These are phyloP conservation scores for Mycothermus thermophilus DNA, from an alignment of 495 filamentous ascomycete species.

Conservation along the genomic window DNA sequence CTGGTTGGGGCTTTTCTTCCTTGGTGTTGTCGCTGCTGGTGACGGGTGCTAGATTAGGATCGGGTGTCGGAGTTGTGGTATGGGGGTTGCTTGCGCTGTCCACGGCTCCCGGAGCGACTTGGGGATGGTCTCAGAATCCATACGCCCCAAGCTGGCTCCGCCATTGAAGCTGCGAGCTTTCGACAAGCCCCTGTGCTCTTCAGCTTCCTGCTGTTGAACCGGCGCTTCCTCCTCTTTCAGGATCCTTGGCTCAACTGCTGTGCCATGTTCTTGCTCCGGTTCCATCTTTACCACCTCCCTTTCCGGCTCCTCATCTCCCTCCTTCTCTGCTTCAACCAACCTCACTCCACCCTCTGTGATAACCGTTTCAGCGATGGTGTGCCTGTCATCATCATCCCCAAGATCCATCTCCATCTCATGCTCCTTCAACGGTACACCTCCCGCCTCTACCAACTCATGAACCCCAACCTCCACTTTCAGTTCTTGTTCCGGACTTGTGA, in stretches of 20 bases:
- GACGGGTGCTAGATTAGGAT: no score
- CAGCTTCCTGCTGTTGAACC: no score
- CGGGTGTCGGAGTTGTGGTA: no score
- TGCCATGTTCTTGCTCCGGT: neutral
- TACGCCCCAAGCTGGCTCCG: conserved; percentile 11
- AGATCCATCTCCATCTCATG: conserved; percentile 3
- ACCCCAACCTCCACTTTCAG: no score
- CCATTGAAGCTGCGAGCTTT: neutral
- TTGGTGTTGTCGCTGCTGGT: no score
- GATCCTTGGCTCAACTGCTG: no score
- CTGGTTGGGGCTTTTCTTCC: no score
- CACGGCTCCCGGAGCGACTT: conserved; percentile 12
- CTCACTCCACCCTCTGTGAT: neutral
- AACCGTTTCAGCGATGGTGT: no score
- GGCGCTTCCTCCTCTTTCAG: no score
- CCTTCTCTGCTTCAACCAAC: neutral
- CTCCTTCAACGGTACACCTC: neutral
- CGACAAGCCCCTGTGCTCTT: neutral
- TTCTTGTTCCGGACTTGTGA: no score
- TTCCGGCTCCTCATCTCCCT: neutral
- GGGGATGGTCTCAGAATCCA: conserved; percentile 25
- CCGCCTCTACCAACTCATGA: neutral
- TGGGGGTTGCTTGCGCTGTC: neutral
- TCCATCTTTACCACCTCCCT: neutral
- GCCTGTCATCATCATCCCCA: no score